Evolutionary conservation across 306 rosid genomes (phyloP).

Genomic region (Medicago arabica): DNA sequence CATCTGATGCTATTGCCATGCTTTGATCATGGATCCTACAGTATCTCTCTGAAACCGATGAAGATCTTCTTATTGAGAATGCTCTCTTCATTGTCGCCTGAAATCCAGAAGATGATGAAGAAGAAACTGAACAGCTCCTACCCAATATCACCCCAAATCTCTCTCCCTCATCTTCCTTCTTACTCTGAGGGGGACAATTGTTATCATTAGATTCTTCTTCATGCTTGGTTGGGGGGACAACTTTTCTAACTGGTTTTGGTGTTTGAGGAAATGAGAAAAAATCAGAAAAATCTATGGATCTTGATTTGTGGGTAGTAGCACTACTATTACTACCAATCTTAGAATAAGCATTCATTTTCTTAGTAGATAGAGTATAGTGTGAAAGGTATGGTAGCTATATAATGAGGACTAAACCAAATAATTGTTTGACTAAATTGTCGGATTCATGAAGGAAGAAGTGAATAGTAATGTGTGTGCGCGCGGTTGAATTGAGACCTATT

Average conservation of each 20-base stretch:
- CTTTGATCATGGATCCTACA: slow-evolving; percentile 77
- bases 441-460: slow-evolving; percentile 29
- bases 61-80: slow-evolving; percentile 76
- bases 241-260: slow-evolving; percentile 1
- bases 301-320: slow-evolving; percentile 47
- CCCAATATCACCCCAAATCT: slow-evolving; percentile 46
- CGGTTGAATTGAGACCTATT: slow-evolving; percentile 6
- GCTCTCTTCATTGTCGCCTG: slow-evolving; percentile 63
- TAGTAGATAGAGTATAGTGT: background rate
- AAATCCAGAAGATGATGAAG: slow-evolving; percentile 17
- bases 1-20: slow-evolving; percentile 42
- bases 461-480: background rate
- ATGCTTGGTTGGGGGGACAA: background rate
- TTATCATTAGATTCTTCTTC: too few relatives aligned
- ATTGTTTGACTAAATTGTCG: slow-evolving; percentile 40
- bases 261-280: slow-evolving; percentile 43
- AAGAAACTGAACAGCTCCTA: slow-evolving; percentile 55
- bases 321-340: slow-evolving; percentile 49
- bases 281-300: slow-evolving; percentile 61
- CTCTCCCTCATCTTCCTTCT: slow-evolving; percentile 29
- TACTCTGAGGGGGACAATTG: background rate
- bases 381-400: background rate
- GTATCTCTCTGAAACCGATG: slow-evolving; percentile 79
- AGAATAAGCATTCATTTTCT: slow-evolving; percentile 58
- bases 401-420: slow-evolving; percentile 10